Base-by-base conservation (phyloP, 192 early-diverging fungal species). In the Geranomyces michiganensis region DNA sequence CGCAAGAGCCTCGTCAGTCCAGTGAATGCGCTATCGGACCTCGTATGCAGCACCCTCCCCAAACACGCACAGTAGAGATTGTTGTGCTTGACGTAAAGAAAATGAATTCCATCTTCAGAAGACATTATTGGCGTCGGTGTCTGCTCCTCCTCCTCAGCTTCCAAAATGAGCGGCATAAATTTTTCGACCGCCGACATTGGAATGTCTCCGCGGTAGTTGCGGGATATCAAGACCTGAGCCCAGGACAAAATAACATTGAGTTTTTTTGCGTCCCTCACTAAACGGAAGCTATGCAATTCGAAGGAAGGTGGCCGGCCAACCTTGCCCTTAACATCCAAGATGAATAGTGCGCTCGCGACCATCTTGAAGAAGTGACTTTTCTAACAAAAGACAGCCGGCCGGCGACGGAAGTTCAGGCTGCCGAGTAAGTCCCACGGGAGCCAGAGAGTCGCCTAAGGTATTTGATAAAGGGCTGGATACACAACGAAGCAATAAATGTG, bases 241-340 rank as follows among this genome's bases (percentile, higher is more conserved):
- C 3, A 41, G 10, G 10, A 10, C 3, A 41, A 41, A 10, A 3
- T 10, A 3, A 10, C 3, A 41, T 41, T 10, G 36, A 41, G 3
- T 10, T 41, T 10, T n/a, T n/a, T n/a, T n/a, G n/a, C n/a, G n/a
- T n/a, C n/a, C n/a, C n/a, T n/a, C n/a, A n/a, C n/a, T n/a, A n/a
- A n/a, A n/a, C n/a, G n/a, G n/a, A n/a, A n/a, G n/a, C n/a, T n/a
- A n/a, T n/a, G n/a, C n/a, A n/a, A n/a, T n/a, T n/a, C n/a, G n/a
- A n/a, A n/a, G n/a, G n/a, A n/a, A n/a, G 43, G 30, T 45, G 8
- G 33, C 3, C 5, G 36, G 36, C 36, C 27, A 47, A 82, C 83
- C 85, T 99, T 99, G 75, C 97, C 97, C 87, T 99, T 99, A 44
- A 98, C 80, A 82, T 99, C 97, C 41, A 99, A 81, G 67, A 97